Conservation (phyloP, 2,329 filamentous ascomycete genomes). For the Trichoderma simmonsii region DNA sequence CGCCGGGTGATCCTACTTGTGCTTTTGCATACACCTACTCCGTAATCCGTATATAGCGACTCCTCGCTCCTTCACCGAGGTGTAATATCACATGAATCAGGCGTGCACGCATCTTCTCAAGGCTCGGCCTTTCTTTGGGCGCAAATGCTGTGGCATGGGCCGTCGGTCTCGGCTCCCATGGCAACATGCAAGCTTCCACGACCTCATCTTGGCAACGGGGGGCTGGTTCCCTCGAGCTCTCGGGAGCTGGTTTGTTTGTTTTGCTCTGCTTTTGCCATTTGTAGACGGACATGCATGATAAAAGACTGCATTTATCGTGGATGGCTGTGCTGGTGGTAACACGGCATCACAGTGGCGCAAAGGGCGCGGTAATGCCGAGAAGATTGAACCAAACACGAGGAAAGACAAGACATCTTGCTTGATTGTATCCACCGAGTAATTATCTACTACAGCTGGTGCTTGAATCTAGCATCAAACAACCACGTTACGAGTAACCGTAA, state of each 20-base stretch:
- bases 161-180: not conserved
- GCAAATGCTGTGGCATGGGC: not conserved
- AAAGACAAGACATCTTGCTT: not conserved
- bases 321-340: slow-evolving; percentile 5
- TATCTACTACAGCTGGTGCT: not conserved
- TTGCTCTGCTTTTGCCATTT: not conserved
- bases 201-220: not conserved
- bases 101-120: not conserved
- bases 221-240: not conserved
- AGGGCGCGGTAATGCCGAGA: not conserved
- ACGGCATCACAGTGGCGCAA: slow-evolving; percentile 3
- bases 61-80: not conserved
- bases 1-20: not conserved
- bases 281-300: not conserved
- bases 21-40: not conserved
- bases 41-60: not conserved
- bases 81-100: not conserved
- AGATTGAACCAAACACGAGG: not conserved
- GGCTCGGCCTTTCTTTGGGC: not conserved
- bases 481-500: not conserved
- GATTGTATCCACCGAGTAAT: not conserved
- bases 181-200: not conserved
- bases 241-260: not conserved
- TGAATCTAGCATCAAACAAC: not conserved
- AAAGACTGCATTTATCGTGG: not conserved